phyloP scores from a whole-genome alignment of 768 basidiomycete species.

The Boletus tomentosulus region DNA sequence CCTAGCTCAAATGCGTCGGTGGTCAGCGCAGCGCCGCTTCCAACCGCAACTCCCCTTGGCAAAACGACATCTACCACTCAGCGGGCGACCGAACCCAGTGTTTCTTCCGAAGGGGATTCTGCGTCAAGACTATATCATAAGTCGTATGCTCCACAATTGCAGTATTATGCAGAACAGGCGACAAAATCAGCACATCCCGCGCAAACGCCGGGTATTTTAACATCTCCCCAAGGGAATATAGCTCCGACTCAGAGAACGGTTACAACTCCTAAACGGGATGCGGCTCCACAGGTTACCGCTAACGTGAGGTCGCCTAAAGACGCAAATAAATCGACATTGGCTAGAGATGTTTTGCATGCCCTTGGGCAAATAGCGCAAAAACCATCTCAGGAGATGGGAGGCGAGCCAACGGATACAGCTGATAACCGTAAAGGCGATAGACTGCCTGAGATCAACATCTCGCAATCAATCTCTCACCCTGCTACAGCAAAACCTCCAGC shows the following conservation, averaged over 20 bases:
- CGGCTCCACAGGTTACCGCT: neutral
- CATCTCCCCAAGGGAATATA: neutral
- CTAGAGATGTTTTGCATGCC: constrained; percentile 53
- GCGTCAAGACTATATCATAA: neutral
- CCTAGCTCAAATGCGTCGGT: neutral
- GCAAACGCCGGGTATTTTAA: constrained; percentile 1
- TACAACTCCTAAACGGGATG: constrained; percentile 9
- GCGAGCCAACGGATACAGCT: neutral
- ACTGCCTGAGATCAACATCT: neutral
- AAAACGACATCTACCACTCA: neutral
- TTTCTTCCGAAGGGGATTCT: neutral
- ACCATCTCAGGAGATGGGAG: constrained; percentile 5
- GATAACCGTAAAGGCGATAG: neutral
- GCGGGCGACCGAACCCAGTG: neutral
- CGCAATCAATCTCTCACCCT: neutral
- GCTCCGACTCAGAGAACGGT: neutral
- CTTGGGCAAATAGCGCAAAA: constrained; percentile 32
- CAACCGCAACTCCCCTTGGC: neutral
- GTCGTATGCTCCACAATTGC: constrained; percentile 13
- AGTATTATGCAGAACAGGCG: constrained; percentile 21
- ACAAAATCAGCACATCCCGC: constrained; percentile 4
- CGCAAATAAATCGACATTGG: constrained; percentile 49
- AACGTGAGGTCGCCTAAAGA: constrained; percentile 31
- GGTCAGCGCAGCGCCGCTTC: neutral
- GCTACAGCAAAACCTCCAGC: neutral